phyloP scores from a whole-genome alignment of 2,329 filamentous ascomycete species.

The Pyrenophora seminiperda region DNA sequence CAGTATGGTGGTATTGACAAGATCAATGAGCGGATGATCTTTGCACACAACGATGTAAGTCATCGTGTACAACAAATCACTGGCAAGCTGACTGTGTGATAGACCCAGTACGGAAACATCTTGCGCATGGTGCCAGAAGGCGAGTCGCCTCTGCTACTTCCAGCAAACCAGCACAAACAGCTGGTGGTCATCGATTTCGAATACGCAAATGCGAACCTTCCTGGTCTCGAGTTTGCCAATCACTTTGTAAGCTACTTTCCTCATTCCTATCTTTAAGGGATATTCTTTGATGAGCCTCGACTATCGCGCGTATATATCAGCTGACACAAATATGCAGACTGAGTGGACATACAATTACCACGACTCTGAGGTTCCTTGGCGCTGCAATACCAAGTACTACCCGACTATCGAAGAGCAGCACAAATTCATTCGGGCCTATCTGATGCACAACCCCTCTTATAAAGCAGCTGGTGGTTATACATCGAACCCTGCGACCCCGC shows the following conservation, averaged over 20 bases:
- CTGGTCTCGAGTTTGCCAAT: slow-evolving; percentile 91
- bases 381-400: slow-evolving; percentile 72
- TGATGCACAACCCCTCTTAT: slow-evolving; percentile 77
- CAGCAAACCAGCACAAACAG: slow-evolving; percentile 93
- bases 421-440: slow-evolving; percentile 84
- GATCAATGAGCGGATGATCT: slow-evolving; percentile 78
- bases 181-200: slow-evolving; percentile 98
- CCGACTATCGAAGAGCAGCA: slow-evolving; percentile 80
- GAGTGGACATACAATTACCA: slow-evolving; percentile 99
- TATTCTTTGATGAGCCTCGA: no score
- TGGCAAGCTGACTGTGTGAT: slow-evolving; percentile 15
- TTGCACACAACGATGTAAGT: slow-evolving; percentile 95
- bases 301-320: neutral
- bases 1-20: slow-evolving; percentile 70
- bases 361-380: slow-evolving; percentile 66
- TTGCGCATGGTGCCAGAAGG: slow-evolving; percentile 72
- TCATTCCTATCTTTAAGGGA: neutral
- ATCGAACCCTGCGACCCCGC: slow-evolving; percentile 49
- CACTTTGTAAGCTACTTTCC: slow-evolving; percentile 70
- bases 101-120: slow-evolving; percentile 99
- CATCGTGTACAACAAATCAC: neutral
- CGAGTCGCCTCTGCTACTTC: slow-evolving; percentile 84
- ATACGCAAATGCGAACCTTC: slow-evolving; percentile 87
- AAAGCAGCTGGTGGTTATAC: slow-evolving; percentile 61
- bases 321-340: slow-evolving; percentile 53